Conservation (phyloP, 1,139 yeast genomes). For the Suhomyces guaymorum region DNA sequence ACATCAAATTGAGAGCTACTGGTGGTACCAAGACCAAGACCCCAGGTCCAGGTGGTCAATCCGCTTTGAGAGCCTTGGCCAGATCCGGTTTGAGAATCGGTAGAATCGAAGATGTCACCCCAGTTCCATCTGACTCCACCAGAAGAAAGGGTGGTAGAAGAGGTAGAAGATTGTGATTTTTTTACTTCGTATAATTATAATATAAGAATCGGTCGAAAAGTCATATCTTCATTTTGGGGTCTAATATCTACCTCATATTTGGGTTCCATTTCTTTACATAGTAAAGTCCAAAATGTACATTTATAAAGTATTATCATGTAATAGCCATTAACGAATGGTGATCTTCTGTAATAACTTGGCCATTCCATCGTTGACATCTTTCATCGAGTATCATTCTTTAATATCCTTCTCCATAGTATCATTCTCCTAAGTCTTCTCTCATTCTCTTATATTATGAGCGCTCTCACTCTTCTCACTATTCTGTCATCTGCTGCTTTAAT, state of each 20-base stretch:
- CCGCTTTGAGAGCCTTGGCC: slow-evolving; percentile 99
- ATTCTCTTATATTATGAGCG: no score
- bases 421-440: no score
- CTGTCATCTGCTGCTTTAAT: background rate
- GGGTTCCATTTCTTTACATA: slow-evolving; percentile 12
- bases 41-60: slow-evolving; percentile 99
- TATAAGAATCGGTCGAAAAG: slow-evolving; percentile 13
- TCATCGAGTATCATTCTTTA: no score
- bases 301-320: slow-evolving; percentile 15
- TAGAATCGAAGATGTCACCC: slow-evolving; percentile 99
- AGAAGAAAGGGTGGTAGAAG: slow-evolving; percentile 99
- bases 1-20: slow-evolving; percentile 99
- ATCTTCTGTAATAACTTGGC: no score
- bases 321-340: no score
- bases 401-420: no score
- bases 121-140: slow-evolving; percentile 99
- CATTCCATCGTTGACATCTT: no score
- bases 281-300: slow-evolving; percentile 14
- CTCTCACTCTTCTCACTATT: background rate
- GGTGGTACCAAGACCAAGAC: slow-evolving; percentile 99
- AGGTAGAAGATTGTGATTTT: slow-evolving; percentile 97
- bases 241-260: slow-evolving; percentile 3
- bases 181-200: slow-evolving; percentile 13
- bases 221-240: slow-evolving; percentile 11
- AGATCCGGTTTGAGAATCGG: slow-evolving; percentile 99